phyloP scores from a whole-genome alignment of 257 asterid genomes.

The Nicotiana attenuata region DNA sequence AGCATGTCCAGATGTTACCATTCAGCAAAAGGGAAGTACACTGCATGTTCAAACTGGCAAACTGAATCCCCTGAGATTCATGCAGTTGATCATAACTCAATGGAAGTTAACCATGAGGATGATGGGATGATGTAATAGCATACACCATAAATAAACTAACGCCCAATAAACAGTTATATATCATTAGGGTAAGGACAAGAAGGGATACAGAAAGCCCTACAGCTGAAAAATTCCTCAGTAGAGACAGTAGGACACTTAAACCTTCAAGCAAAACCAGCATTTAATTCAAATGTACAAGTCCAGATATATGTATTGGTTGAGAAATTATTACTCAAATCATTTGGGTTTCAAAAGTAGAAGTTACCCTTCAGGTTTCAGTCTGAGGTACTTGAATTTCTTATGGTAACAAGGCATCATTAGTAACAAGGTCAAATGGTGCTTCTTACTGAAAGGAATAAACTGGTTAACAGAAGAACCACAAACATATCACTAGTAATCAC shows the following conservation, averaged over 20 bases:
- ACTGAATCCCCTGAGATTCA: not conserved
- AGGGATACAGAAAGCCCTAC: not conserved
- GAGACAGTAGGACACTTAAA: not conserved
- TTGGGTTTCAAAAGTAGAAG: not conserved
- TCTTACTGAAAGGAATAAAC: not conserved
- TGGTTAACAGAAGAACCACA: not conserved
- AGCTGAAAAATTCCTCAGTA: not conserved
- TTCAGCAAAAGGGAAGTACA: not conserved
- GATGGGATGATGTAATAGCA: not conserved
- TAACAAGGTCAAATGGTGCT: not conserved
- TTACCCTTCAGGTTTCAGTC: not conserved
- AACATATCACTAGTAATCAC: not conserved
- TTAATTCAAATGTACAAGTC: not conserved
- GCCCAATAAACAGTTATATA: not conserved
- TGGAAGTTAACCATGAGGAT: conserved; percentile 2
- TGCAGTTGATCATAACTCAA: not conserved
- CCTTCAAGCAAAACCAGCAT: not conserved
- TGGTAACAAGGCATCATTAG: not conserved
- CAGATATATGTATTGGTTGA: not conserved
- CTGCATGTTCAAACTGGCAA: not conserved
- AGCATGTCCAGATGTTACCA: not conserved
- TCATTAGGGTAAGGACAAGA: not conserved
- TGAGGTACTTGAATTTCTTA: not conserved
- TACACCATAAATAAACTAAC: not conserved
- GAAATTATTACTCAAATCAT: not conserved